phyloP scores from a whole-genome alignment of 2,329 filamentous ascomycete species.

The Ilyonectria mors-panacis region DNA sequence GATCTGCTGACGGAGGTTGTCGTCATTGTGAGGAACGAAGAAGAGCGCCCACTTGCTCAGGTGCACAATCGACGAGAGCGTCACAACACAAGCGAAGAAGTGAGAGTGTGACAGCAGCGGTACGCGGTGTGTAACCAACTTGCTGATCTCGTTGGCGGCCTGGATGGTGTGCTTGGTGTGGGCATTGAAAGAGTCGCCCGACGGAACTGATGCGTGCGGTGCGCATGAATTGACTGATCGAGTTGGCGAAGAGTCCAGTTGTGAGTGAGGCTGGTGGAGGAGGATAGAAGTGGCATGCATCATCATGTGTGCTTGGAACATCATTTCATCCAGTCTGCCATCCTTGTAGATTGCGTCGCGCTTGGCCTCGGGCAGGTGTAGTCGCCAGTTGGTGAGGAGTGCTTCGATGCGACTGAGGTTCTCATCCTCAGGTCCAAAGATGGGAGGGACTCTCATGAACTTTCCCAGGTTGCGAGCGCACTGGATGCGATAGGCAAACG shows the following conservation, averaged over 20 bases:
- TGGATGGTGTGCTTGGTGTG: constrained; percentile 87
- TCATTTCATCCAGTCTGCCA: constrained; percentile 86
- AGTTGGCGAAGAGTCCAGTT: constrained; percentile 75
- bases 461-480: constrained; percentile 84
- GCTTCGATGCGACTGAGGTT: constrained; percentile 67
- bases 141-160: constrained; percentile 83
- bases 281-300: constrained; percentile 77
- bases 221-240: constrained; percentile 76
- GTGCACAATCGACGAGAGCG: constrained; percentile 85
- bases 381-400: constrained; percentile 79
- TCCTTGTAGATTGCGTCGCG: constrained; percentile 77
- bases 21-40: constrained; percentile 72
- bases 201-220: constrained; percentile 67
- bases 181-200: constrained; percentile 69
- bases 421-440: constrained; percentile 68
- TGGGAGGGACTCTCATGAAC: constrained; percentile 74
- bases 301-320: constrained; percentile 93
- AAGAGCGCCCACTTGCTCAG: constrained; percentile 82
- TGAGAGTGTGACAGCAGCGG: constrained; percentile 82
- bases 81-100: constrained; percentile 87
- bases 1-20: constrained; percentile 80
- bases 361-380: constrained; percentile 83
- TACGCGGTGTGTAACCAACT: constrained; percentile 81
- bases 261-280: constrained; percentile 84
- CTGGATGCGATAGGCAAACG: constrained; percentile 87